Evolutionary conservation across 1,139 yeast genomes (phyloP), one percentile per base, ranked within the genome.

Genomic region (Saccharomyces hybrid): DNA sequence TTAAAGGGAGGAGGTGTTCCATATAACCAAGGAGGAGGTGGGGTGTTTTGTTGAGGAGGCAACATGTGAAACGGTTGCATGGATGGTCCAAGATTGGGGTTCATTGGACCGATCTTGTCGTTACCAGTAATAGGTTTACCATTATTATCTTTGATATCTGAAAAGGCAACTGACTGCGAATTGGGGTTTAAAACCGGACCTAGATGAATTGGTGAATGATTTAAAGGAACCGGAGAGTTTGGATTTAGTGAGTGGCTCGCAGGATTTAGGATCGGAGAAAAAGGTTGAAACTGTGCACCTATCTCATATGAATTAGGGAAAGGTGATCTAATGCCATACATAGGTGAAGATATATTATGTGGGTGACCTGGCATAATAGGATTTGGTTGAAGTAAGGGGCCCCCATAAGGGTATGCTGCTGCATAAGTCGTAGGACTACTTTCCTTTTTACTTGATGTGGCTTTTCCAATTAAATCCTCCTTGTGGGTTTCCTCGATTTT

Each of bases 321-420:
- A 11, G 69, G 69, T n/a, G 71, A 67, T 44, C 60, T 66, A 16
- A 65, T 58, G 9, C 67, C 64, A 54, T 62, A 62, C 13, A 55
- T 59, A 14, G 62, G 62, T 7, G 59, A 57, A 7, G 62, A 46
- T 27, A 55, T 54, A 19, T 64, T 61, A 19, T 59, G 60, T 46
- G 57, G 63, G 52, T 60, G 67, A 8, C 67, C 69, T 38, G 66
- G 56, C 25, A 64, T 47, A 23, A 65, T 60, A 8, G 67, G 66
- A 49, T 61, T 66, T 19, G 67, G 68, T 56, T 67, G 70, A 51
- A 67, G 52, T 42, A 66, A 52, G 13, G 71, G 67, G 11, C 71
- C 71, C 14, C 70, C 70, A 47, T 68, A 68, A 19, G 73, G 71
- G 41, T 67, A 69, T 4, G 72, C 71, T 19, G 71, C 70, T n/a